A percentile compares a stretch with the other conserved stretches of the same genome.
phyloP scores from a whole-genome alignment of 352 stramenopile genomes.

The Phytophthora tubulina region DNA sequence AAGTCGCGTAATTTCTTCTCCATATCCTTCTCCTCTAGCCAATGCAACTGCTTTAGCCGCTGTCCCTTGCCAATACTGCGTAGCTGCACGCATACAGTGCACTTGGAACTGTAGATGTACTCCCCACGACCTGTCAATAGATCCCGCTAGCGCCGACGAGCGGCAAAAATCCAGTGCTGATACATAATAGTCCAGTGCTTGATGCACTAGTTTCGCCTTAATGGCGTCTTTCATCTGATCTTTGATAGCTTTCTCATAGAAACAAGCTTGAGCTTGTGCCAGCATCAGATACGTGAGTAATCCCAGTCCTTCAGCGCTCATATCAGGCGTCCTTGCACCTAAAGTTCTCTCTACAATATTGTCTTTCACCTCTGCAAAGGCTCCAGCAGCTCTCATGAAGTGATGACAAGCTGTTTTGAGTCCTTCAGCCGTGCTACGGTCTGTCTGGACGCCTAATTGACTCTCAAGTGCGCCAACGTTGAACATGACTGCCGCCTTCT shows the following conservation, averaged over 20 bases:
- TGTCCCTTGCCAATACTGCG: slow-evolving; percentile 83
- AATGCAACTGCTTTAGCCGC: slow-evolving; percentile 70
- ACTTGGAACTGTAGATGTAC: slow-evolving; percentile 80
- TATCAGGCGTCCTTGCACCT: slow-evolving; percentile 61
- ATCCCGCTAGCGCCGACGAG: slow-evolving; percentile 52
- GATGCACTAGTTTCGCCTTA: slow-evolving; percentile 85
- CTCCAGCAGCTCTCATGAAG: slow-evolving; percentile 88
- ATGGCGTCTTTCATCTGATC: slow-evolving; percentile 87
- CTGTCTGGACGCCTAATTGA: slow-evolving; percentile 82
- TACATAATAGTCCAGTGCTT: slow-evolving; percentile 76
- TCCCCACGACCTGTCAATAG: slow-evolving; percentile 74
- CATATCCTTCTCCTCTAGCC: slow-evolving; percentile 66
- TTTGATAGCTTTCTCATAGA: slow-evolving; percentile 93
- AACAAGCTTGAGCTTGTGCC: slow-evolving; percentile 89
- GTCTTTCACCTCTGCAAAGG: slow-evolving; percentile 73
- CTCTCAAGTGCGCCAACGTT: slow-evolving; percentile 88
- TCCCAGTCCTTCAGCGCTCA: slow-evolving; percentile 71
- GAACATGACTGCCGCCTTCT: slow-evolving; percentile 89
- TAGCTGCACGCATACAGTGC: slow-evolving; percentile 73
- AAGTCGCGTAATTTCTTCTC: slow-evolving; percentile 80
- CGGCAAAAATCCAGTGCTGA: slow-evolving; percentile 67
- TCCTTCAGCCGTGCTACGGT: slow-evolving; percentile 76
- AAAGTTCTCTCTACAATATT: slow-evolving; percentile 55
- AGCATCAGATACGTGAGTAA: slow-evolving; percentile 83
- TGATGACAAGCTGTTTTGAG: slow-evolving; percentile 86